Percentiles rank a stretch among this genome's conserved stretches.
Conservation (phyloP, 2,329 filamentous ascomycete genomes). For the Nigrograna mackinnonii region DNA sequence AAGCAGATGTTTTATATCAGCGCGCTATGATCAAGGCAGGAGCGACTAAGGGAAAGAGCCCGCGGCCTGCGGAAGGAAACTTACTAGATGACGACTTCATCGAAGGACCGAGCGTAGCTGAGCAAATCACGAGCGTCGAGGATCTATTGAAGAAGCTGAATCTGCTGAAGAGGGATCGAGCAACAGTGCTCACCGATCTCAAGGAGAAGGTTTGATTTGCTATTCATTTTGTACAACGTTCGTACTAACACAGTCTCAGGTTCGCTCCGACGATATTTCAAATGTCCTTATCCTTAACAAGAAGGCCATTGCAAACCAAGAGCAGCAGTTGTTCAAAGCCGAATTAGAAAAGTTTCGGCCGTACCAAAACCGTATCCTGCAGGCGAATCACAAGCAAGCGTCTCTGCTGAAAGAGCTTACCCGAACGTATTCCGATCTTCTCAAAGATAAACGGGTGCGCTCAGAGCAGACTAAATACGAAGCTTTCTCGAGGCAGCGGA, state of each 20-base stretch:
- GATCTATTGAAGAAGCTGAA: constrained; percentile 90
- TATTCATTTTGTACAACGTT: background rate
- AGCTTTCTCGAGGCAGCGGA: constrained; percentile 78
- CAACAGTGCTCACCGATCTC: constrained; percentile 91
- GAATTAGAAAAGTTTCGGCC: constrained; percentile 97
- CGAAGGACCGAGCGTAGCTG: constrained; percentile 75
- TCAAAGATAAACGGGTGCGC: constrained; percentile 92
- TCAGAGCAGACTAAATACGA: constrained; percentile 97
- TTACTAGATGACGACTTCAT: constrained; percentile 94
- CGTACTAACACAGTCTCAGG: constrained; percentile 54
- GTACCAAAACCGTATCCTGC: constrained; percentile 86
- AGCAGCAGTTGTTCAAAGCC: constrained; percentile 88
- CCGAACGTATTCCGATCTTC: constrained; percentile 78
- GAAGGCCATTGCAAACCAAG: constrained; percentile 90
- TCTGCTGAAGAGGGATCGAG: constrained; percentile 86
- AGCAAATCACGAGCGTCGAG: constrained; percentile 88
- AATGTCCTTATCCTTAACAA: constrained; percentile 98
- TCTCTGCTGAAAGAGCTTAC: constrained; percentile 95
- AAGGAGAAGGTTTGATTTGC: constrained; percentile 96
- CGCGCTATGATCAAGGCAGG: constrained; percentile 80
- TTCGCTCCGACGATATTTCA: constrained; percentile 95
- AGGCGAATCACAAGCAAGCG: constrained; percentile 94
- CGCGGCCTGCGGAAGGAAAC: constrained; percentile 71
- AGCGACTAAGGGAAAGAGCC: constrained; percentile 61
- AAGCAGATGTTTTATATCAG: constrained; percentile 88